Conservation (phyloP, 169 alveolate genomes). For the Eimeria sp. region DNA sequence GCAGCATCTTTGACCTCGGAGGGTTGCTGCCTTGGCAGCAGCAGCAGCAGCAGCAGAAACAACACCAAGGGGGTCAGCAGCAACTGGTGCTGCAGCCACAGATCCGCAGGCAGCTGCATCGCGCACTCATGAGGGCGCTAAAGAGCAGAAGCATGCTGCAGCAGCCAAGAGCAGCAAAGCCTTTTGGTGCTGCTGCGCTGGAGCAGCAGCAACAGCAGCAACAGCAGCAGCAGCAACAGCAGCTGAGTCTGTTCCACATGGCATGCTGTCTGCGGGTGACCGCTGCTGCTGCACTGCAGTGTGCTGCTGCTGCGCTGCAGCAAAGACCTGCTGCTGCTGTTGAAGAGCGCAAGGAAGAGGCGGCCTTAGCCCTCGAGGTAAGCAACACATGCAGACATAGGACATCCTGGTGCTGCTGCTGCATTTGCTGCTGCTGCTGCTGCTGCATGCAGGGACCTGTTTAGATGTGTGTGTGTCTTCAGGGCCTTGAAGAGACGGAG, state of each 20-base stretch:
- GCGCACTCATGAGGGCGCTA: neutral
- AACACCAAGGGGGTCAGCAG: neutral
- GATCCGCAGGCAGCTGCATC: neutral
- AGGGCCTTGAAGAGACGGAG: slow-evolving; percentile 5
- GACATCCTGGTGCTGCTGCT: too few relatives aligned
- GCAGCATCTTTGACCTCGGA: slow-evolving; percentile 36
- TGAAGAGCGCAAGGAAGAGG: neutral
- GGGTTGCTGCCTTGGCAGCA: neutral
- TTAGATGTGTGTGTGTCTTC: neutral
- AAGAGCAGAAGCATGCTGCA: neutral
- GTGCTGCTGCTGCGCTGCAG: neutral
- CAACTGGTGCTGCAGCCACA: slow-evolving; percentile 37
- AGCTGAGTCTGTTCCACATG: neutral
- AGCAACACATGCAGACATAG: neutral
- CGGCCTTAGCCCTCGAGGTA: slow-evolving; percentile 8
- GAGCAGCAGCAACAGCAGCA: slow-evolving; percentile 30
- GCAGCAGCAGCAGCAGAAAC: neutral
- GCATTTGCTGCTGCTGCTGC: too few relatives aligned
- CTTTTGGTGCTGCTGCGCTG: neutral
- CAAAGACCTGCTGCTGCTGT: neutral
- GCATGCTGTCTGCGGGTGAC: slow-evolving; percentile 24
- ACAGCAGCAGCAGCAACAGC: neutral
- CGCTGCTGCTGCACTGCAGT: slow-evolving; percentile 43
- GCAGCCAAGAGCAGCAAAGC: neutral
- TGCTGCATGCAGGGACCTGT: too few relatives aligned